Conservation (phyloP, 2,329 filamentous ascomycete species). For the Dactylellina drechsleri region DNA sequence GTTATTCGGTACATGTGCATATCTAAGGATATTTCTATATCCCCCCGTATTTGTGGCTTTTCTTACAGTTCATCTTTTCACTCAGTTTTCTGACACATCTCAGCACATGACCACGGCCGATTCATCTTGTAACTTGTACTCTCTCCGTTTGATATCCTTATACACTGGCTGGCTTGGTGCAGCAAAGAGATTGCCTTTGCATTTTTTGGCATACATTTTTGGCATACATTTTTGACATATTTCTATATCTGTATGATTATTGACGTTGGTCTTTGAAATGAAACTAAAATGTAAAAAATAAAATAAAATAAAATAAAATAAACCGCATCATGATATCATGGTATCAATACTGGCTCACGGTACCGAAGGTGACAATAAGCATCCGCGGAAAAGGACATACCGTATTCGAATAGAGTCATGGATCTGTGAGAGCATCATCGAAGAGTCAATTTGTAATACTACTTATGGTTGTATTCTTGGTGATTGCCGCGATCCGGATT, state of each 20-base stretch:
- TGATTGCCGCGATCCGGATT: no score
- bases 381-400: no score
- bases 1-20: no score
- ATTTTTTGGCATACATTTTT: neutral
- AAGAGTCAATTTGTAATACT: no score
- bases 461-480: no score
- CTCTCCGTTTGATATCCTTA: conserved; percentile 43
- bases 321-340: no score
- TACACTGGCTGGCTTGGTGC: conserved; percentile 28
- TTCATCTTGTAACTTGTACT: neutral
- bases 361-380: no score
- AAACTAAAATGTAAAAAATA: neutral
- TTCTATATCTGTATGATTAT: conserved; percentile 21
- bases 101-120: conserved; percentile 35
- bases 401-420: no score
- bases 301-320: no score
- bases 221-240: conserved; percentile 4
- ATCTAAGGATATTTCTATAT: no score
- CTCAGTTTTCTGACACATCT: conserved; percentile 36
- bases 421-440: no score
- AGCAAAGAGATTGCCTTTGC: conserved; percentile 4
- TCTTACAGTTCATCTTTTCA: conserved; percentile 7
- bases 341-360: no score
- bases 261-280: conserved; percentile 2
- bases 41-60: neutral